These are phyloP conservation scores for Globisporangium paddicum DNA, from an alignment of 352 stramenopile genomes.

Conservation along the genomic window DNA sequence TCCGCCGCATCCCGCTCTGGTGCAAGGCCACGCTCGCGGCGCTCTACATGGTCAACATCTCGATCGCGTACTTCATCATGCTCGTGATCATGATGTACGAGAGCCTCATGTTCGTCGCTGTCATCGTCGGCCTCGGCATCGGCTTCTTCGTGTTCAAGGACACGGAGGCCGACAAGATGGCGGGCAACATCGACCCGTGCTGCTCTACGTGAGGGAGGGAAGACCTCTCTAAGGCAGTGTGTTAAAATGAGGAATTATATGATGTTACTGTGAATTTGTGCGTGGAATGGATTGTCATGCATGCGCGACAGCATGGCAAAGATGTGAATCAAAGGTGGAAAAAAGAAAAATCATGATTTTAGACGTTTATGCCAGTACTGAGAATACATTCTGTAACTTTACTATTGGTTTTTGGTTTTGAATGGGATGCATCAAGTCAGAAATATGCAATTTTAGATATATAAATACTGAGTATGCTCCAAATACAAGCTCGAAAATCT, in stretches of 20 bases:
- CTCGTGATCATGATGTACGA: slow-evolving; percentile 87
- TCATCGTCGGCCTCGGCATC: slow-evolving; percentile 62
- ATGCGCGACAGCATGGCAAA: too few species aligned
- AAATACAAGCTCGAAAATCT: slow-evolving; percentile 5
- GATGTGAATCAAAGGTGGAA: background rate
- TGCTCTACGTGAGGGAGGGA: slow-evolving; percentile 51
- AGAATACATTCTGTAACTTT: background rate
- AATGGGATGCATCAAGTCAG: background rate
- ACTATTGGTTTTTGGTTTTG: background rate
- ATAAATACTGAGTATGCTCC: background rate
- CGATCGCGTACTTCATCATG: slow-evolving; percentile 81
- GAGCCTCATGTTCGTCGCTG: slow-evolving; percentile 72
- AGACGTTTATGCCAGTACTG: background rate
- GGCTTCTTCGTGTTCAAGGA: slow-evolving; percentile 84
- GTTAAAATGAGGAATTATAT: background rate
- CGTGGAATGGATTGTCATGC: background rate
- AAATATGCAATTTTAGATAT: background rate
- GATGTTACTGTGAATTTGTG: background rate
- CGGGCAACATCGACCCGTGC: slow-evolving; percentile 70
- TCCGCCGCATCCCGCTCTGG: slow-evolving; percentile 55
- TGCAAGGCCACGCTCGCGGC: slow-evolving; percentile 55
- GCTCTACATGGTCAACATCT: slow-evolving; percentile 77
- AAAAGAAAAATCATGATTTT: background rate
- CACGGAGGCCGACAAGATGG: slow-evolving; percentile 62
- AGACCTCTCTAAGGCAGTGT: background rate